A percentile compares a stretch with the other conserved stretches of the same genome.
Conservation (phyloP, 176 grass and related monocot genomes). For the Echinochloa phyllopogon region DNA sequence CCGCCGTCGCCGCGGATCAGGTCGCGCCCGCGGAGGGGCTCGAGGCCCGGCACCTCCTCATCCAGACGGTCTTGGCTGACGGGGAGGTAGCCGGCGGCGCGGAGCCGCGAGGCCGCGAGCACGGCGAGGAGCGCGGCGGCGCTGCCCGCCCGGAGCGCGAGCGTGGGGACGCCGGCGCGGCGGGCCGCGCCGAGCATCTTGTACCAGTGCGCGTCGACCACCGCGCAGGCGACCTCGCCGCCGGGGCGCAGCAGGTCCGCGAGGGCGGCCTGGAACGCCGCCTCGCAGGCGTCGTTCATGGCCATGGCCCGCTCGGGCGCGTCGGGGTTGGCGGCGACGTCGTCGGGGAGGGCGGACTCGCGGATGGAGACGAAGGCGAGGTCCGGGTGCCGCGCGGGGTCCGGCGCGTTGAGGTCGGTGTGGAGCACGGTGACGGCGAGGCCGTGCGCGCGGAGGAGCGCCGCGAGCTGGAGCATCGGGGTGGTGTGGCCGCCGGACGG, state of each 20-base stretch:
- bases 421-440: conserved; percentile 55
- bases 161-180: neutral
- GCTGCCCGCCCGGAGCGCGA: neutral
- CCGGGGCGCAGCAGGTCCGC: neutral
- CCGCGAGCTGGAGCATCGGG: conserved; percentile 50
- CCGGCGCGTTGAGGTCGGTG: conserved; percentile 43
- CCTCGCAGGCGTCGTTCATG: conserved; percentile 27
- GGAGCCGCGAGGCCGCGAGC: neutral
- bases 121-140: conserved; percentile 11
- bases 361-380: conserved; percentile 43
- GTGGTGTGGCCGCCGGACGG: conserved; percentile 47
- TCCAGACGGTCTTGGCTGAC: neutral
- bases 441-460: conserved; percentile 36
- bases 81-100: neutral
- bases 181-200: neutral
- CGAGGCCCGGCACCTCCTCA: neutral
- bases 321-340: neutral
- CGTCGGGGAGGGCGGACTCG: conserved; percentile 15
- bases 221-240: neutral
- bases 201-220: conserved; percentile 36
- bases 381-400: conserved; percentile 35
- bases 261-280: conserved; percentile 4
- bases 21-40: conserved; percentile 20
- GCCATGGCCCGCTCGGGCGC: neutral
- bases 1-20: conserved; percentile 12